Evolutionary conservation across 1,284 basidiomycete genomes (phyloP).

Genomic region (Cronartium quercuum): DNA sequence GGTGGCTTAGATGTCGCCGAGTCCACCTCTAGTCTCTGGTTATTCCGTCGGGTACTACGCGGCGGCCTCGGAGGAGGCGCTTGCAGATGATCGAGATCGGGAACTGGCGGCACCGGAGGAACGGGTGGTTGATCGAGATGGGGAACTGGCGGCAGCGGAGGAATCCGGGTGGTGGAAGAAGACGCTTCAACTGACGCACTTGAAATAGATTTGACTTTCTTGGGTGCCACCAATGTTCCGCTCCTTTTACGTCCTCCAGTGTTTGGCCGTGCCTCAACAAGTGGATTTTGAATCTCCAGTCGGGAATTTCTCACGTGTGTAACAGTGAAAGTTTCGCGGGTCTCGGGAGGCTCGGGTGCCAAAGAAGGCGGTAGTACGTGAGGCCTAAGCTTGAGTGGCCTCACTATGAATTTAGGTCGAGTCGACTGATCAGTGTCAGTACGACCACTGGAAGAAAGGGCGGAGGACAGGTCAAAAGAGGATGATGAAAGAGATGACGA

Average conservation of each 20-base stretch:
- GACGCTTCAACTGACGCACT: background rate
- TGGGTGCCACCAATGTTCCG: constrained; percentile 20
- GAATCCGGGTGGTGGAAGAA: background rate
- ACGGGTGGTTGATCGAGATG: no score
- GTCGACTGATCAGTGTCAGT: background rate
- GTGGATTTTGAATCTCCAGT: constrained; percentile 5
- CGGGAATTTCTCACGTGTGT: background rate
- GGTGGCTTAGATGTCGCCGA: background rate
- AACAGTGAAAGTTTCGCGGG: background rate
- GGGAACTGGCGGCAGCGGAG: no score
- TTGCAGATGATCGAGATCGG: background rate
- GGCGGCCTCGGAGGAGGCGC: constrained; percentile 25
- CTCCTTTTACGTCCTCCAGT: constrained; percentile 12
- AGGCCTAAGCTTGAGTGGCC: constrained; percentile 3
- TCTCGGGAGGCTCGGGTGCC: background rate
- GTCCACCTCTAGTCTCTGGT: background rate
- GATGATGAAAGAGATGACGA: constrained; percentile 4
- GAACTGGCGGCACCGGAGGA: background rate
- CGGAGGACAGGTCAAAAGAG: constrained; percentile 5
- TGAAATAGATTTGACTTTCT: constrained; percentile 4
- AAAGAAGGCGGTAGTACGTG: background rate
- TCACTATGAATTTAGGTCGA: background rate
- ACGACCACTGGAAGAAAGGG: background rate
- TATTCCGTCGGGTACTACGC: constrained; percentile 12
- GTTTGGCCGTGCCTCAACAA: background rate